A percentile compares a stretch with the other conserved stretches of the same genome.
Conservation (phyloP, 164 flowering plant genomes). For the Aristolochia contorta region DNA sequence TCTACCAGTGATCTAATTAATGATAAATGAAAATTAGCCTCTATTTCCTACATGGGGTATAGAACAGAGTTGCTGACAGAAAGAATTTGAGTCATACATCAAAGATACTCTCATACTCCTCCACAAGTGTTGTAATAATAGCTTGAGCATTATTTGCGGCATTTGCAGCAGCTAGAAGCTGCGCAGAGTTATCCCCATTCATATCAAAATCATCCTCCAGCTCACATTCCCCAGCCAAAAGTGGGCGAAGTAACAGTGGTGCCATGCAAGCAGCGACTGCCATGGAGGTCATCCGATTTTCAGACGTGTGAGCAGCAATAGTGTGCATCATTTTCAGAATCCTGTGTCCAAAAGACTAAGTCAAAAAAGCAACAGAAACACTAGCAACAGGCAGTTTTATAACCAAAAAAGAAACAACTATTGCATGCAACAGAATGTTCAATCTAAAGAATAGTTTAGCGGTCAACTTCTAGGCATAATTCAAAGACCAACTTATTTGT, state of each 20-base stretch:
- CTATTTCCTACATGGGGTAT: no score
- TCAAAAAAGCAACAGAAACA: neutral
- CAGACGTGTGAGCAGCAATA: conserved; percentile 70
- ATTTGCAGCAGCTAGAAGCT: conserved; percentile 99
- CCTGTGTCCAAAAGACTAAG: conserved; percentile 24
- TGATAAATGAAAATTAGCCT: neutral
- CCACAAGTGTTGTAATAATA: conserved; percentile 73
- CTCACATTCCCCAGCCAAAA: conserved; percentile 97
- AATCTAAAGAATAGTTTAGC: no score
- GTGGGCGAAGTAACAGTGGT: conserved; percentile 88
- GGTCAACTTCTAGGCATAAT: no score
- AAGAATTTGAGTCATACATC: conserved; percentile 46
- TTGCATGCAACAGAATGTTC: neutral
- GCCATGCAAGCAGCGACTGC: conserved; percentile 99
- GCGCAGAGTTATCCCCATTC: conserved; percentile 81
- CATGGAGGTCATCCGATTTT: conserved; percentile 86
- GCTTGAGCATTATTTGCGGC: conserved; percentile 99
- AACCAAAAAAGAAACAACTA: neutral
- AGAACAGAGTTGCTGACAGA: no score
- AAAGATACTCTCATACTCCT: conserved; percentile 87
- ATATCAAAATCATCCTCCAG: conserved; percentile 78
- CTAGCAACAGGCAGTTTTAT: neutral
- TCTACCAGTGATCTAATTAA: neutral
- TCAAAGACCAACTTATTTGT: no score
- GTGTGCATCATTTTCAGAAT: conserved; percentile 94